Evolutionary conservation across 1,139 yeast species (phyloP).

Genomic region (Blastobotrys elegans): DNA sequence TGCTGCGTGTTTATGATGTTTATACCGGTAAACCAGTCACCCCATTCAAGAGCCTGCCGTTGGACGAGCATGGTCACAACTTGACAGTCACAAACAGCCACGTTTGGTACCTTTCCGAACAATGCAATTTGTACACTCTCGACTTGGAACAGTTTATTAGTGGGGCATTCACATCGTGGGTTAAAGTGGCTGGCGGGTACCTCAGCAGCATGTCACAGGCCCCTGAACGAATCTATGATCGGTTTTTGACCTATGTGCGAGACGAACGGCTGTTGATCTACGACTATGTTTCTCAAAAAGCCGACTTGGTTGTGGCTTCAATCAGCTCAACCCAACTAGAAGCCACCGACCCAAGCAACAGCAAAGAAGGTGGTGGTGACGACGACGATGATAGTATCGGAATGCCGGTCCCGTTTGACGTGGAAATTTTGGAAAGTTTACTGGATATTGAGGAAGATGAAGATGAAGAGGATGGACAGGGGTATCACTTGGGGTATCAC

Average conservation of each 20-base stretch:
- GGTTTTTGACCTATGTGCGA: not conserved
- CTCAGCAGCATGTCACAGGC: not conserved
- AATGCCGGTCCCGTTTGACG: too few species aligned
- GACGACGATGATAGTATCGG: too few species aligned
- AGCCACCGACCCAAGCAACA: too few species aligned
- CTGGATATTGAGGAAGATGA: not conserved
- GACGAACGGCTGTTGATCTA: not conserved
- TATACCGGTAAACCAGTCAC: not conserved
- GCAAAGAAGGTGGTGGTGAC: too few species aligned
- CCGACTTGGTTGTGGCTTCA: not conserved
- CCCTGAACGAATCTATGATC: not conserved
- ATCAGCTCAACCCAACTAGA: too few species aligned
- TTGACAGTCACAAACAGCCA: not conserved
- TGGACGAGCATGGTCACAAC: not conserved
- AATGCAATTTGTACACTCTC: not conserved
- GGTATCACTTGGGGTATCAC: too few species aligned
- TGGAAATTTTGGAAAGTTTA: too few species aligned
- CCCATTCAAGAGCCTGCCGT: not conserved
- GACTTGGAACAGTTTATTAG: not conserved
- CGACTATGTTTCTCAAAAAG: not conserved
- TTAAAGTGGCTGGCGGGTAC: not conserved
- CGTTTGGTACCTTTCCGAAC: not conserved
- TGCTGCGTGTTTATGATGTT: not conserved
- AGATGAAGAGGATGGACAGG: too few species aligned
- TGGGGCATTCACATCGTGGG: not conserved